Conservation (phyloP, 2,329 filamentous ascomycete genomes). For the Colletotrichum ledebouriae region DNA sequence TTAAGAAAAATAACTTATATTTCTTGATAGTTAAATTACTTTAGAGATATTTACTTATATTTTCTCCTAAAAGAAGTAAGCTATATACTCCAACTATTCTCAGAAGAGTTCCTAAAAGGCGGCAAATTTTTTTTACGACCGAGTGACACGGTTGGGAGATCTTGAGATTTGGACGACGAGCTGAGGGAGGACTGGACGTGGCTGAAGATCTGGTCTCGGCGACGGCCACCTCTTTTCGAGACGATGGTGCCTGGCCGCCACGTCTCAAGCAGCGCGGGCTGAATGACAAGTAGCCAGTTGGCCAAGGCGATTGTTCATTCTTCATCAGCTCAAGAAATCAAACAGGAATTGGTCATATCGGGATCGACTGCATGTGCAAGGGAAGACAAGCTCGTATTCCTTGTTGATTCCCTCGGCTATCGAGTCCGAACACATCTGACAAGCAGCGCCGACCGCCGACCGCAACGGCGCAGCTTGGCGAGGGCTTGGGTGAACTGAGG, state of each 20-base stretch:
- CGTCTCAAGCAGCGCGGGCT: conserved; percentile 7
- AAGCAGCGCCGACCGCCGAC: conserved; percentile 16
- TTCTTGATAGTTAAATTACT: too few species aligned
- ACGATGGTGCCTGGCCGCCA: conserved; percentile 6
- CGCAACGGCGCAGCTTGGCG: conserved; percentile 34
- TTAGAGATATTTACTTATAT: too few species aligned
- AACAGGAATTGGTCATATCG: background rate
- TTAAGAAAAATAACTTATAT: too few species aligned
- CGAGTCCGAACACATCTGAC: conserved; percentile 1
- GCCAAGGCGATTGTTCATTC: conserved; percentile 5
- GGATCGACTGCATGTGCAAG: conserved; percentile 6
- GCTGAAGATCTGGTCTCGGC: background rate
- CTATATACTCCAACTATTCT: too few species aligned
- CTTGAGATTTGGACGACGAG: background rate
- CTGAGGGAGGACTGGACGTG: conserved; percentile 11
- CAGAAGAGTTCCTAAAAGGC: too few species aligned
- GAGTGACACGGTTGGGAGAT: background rate
- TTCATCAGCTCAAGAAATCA: background rate
- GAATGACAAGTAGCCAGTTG: background rate
- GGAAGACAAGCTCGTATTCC: conserved; percentile 12
- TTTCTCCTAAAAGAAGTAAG: too few species aligned
- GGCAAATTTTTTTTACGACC: too few species aligned
- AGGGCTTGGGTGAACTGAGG: background rate
- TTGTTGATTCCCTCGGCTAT: conserved; percentile 23
- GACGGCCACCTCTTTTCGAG: background rate